Base-by-base conservation (phyloP, 768 basidiomycete genomes). In the Kwoniella sp. region DNA sequence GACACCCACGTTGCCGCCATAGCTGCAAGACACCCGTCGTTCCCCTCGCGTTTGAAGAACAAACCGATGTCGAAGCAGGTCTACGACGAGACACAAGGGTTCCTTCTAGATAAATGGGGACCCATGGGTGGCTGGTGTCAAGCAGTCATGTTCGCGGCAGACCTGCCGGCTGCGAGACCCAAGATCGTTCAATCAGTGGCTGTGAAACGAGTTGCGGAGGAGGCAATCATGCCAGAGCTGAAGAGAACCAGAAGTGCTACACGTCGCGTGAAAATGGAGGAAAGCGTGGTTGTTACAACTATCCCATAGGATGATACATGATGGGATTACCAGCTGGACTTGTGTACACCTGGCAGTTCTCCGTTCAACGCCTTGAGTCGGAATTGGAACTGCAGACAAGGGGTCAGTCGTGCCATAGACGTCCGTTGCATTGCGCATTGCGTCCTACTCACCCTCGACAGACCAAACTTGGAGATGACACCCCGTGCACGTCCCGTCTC, bases 1-100 rank as follows among this genome's bases (percentile, higher is more conserved):
- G 95, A 99, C 69, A 95, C 92, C 0, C 95, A 99, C 69, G 87
- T 99, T 25, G 79, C 86, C 58, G 89, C 93, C 67, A 91, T 96
- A 46, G 88, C 88, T 8, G 75, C 70, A 11, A 56, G 73, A 26
- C 73, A 74, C 56, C 70, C 73, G 19, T 26, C 54, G 1, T 74
- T 74, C 55, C 73, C 73, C 2, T 56, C 59, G 12, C 55, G 60
- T 8, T 41, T 70, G 17, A 46, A 55, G 17, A 60, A 65, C 36
- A 74, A 74, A 45, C 42, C 73, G 6, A 72, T 71, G 60, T 69
- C 67, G 14, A 66, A 65, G 27, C 62, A 61, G 39, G 40, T 67
- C 0, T 74, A 74, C 48, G 65, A 62, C 1, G 70, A 69, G 26
- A 62, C 69, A 2, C 73, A 72, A 38, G 40, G 45, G 5, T 74